Evolutionary conservation across 1,139 yeast genomes (phyloP).

Genomic region (Yamadazyma epiphylla): DNA sequence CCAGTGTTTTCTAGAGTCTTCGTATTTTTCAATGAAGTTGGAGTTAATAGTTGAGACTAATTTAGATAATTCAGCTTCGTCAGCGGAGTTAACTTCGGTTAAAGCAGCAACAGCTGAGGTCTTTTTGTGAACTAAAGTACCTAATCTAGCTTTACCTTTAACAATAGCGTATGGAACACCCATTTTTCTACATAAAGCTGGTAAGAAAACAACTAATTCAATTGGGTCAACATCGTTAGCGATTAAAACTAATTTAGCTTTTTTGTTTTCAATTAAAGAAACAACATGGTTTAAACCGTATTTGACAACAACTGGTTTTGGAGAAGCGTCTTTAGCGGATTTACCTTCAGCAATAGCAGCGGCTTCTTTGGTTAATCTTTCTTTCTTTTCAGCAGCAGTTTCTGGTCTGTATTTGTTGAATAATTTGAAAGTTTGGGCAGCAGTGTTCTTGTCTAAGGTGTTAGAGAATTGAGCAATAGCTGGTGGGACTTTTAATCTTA

Average conservation of each 20-base stretch:
- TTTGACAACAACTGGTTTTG: constrained; percentile 94
- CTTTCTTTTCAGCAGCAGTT: constrained; percentile 95
- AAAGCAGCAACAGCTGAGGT: constrained; percentile 95
- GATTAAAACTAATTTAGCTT: constrained; percentile 92
- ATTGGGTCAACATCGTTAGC: constrained; percentile 99
- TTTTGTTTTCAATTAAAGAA: constrained; percentile 93
- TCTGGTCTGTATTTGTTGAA: constrained; percentile 99
- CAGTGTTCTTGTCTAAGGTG: constrained; percentile 97
- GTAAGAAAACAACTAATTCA: constrained; percentile 92
- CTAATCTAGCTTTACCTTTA: constrained; percentile 98
- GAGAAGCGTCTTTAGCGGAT: constrained; percentile 90
- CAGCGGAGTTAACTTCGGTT: constrained; percentile 91
- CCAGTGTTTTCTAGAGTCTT: constrained; percentile 97
- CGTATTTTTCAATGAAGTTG: constrained; percentile 90
- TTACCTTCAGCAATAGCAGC: constrained; percentile 98
- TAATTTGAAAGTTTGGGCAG: constrained; percentile 92
- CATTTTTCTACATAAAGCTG: constrained; percentile 98
- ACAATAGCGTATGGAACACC: constrained; percentile 98
- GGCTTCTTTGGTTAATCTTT: constrained; percentile 97
- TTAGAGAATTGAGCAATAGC: constrained; percentile 94
- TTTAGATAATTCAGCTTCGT: constrained; percentile 91
- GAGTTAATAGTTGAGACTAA: constrained; percentile 88
- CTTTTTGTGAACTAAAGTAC: constrained; percentile 95
- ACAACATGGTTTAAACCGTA: constrained; percentile 99
- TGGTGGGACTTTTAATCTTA: constrained; percentile 99